A percentile compares a stretch with the other conserved stretches of the same genome.
These are phyloP conservation scores for Russula compacta DNA, from an alignment of 768 basidiomycete species.

Conservation along the genomic window DNA sequence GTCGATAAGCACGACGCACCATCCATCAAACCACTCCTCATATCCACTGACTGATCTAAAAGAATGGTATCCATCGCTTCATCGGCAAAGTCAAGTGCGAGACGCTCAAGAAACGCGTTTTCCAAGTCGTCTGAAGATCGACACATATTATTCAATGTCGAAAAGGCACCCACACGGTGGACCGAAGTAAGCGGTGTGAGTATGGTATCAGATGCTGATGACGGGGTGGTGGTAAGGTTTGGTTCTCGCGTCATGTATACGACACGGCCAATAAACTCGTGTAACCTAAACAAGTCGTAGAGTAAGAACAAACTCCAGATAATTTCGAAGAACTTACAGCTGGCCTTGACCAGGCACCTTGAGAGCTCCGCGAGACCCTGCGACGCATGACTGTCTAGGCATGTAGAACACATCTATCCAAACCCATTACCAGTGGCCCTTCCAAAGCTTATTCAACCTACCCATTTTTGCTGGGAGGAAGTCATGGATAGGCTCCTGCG, in stretches of 20 bases:
- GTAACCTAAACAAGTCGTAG: conserved; percentile 1
- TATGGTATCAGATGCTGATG: not conserved
- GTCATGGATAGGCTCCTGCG: not conserved
- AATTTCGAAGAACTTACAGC: not conserved
- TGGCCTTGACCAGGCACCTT: not conserved
- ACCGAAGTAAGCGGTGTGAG: not conserved
- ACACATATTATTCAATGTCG: not conserved
- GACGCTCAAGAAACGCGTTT: not conserved
- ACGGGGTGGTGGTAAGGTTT: not conserved
- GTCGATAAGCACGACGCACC: conserved; percentile 1
- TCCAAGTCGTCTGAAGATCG: conserved; percentile 2
- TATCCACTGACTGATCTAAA: not conserved
- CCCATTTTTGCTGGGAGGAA: conserved; percentile 7
- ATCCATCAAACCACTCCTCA: conserved; percentile 7
- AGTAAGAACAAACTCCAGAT: not conserved
- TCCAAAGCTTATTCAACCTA: not conserved
- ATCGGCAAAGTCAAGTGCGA: not conserved
- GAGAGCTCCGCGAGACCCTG: not conserved
- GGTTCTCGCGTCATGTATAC: not conserved
- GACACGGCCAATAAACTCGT: not conserved
- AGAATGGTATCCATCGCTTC: conserved; percentile 4
- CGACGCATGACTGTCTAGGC: not conserved
- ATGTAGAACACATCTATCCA: conserved; percentile 3
- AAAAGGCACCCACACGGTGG: not conserved
- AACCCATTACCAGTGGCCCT: not conserved